phyloP scores from a whole-genome alignment of 2,329 filamentous ascomycete genomes.

The Coniella vitis region DNA sequence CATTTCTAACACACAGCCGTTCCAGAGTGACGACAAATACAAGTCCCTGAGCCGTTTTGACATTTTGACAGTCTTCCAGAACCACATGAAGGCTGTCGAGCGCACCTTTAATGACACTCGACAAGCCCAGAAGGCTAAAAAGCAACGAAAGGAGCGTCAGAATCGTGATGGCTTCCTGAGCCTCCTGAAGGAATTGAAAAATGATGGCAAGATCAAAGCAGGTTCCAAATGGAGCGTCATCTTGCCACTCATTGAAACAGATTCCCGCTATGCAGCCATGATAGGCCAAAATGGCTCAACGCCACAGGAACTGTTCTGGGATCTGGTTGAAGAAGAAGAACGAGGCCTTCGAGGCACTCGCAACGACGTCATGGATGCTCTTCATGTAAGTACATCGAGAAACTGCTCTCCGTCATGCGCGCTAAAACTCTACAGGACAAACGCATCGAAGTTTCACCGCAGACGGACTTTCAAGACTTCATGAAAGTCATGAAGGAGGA shows the following conservation, averaged over 20 bases:
- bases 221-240: constrained; percentile 86
- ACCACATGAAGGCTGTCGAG: constrained; percentile 88
- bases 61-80: constrained; percentile 86
- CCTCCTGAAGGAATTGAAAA: constrained; percentile 67
- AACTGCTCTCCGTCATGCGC: constrained; percentile 13
- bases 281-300: constrained; percentile 78
- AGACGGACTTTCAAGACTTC: constrained; percentile 87
- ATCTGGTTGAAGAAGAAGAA: constrained; percentile 89
- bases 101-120: constrained; percentile 84
- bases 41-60: constrained; percentile 80
- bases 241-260: constrained; percentile 65
- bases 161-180: constrained; percentile 74
- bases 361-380: constrained; percentile 79
- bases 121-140: constrained; percentile 79
- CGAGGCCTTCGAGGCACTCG: constrained; percentile 71
- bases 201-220: constrained; percentile 76
- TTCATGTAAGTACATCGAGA: constrained; percentile 60
- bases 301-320: constrained; percentile 92
- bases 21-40: constrained; percentile 79
- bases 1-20: constrained; percentile 69
- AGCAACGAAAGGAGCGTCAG: constrained; percentile 75
- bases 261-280: constrained; percentile 77
- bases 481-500: constrained; percentile 74
- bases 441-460: constrained; percentile 81
- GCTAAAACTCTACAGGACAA: constrained; percentile 60